Conservation (phyloP, 495 filamentous ascomycete genomes). For the Neurospora cerealis region DNA sequence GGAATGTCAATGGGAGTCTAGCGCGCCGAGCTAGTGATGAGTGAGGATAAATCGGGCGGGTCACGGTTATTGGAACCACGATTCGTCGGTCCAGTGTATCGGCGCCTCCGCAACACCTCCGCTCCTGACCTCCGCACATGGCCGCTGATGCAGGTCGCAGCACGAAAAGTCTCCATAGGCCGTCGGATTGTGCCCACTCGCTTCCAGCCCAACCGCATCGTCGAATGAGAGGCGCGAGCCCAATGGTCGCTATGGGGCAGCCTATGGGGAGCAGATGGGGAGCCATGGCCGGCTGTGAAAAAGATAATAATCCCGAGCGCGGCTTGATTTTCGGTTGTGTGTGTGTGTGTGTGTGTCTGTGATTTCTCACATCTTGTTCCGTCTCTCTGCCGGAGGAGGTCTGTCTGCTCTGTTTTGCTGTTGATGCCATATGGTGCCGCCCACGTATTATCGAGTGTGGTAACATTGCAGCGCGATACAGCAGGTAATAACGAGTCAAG, state of each 20-base stretch:
- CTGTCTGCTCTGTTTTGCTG: not conserved
- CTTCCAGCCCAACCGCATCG: slow-evolving; percentile 10
- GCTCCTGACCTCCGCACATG: slow-evolving; percentile 4
- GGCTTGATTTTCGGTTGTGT: slow-evolving; percentile 4
- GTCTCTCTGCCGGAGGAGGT: not conserved
- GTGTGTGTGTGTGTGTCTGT: not conserved
- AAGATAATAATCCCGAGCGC: slow-evolving; percentile 20
- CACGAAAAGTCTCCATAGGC: not conserved
- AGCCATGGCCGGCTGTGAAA: not conserved
- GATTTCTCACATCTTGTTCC: not conserved
- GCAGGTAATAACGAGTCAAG: not conserved
- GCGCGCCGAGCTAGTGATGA: slow-evolving; percentile 10
- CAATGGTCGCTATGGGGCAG: slow-evolving; percentile 6
- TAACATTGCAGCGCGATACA: not conserved
- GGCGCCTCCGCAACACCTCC: not conserved
- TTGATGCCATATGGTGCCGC: not conserved
- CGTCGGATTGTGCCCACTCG: slow-evolving; percentile 4
- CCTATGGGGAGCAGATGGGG: not conserved
- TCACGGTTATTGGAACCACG: not conserved
- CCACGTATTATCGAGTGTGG: not conserved
- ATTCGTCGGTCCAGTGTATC: not conserved
- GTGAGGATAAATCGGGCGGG: not conserved
- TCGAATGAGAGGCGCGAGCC: slow-evolving; percentile 22
- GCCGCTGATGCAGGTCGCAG: slow-evolving; percentile 10
- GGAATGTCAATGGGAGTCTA: slow-evolving; percentile 2